These are phyloP conservation scores for Aspergillus ibericus DNA, from an alignment of 2,329 filamentous ascomycete genomes.

Conservation along the genomic window DNA sequence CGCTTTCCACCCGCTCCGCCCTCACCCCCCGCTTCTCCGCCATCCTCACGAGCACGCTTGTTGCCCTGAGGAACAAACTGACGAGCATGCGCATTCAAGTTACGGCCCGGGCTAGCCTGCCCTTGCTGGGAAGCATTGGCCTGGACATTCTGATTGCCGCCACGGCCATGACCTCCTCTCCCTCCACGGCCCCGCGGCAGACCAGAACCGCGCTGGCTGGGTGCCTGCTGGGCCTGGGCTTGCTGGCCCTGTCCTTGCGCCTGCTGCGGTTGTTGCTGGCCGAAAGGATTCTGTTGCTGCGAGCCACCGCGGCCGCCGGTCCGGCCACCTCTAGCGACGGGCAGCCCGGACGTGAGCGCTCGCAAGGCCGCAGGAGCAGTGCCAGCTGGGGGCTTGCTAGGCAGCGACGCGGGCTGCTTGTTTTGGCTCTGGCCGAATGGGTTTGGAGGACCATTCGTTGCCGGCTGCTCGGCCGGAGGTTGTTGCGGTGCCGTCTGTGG, in stretches of 20 bases:
- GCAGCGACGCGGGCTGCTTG: conserved; percentile 28
- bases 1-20: conserved; percentile 45
- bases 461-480: conserved; percentile 13
- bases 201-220: conserved; percentile 37
- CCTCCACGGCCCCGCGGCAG: conserved; percentile 48
- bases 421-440: conserved; percentile 31
- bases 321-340: conserved; percentile 45
- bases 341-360: conserved; percentile 47
- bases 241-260: conserved; percentile 22
- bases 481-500: conserved; percentile 16
- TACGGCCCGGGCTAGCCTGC: conserved; percentile 30
- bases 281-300: conserved; percentile 33
- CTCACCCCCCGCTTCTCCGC: conserved; percentile 38
- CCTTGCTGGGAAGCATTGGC: conserved; percentile 32
- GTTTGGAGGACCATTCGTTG: conserved; percentile 19
- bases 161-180: conserved; percentile 36
- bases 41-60: conserved; percentile 58
- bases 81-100: conserved; percentile 51
- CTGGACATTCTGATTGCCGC: conserved; percentile 45
- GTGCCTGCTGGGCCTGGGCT: conserved; percentile 20
- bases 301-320: conserved; percentile 41
- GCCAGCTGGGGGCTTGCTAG: conserved; percentile 36
- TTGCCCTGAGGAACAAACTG: conserved; percentile 60
- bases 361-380: conserved; percentile 44
- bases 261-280: conserved; percentile 28